Evolutionary conservation across 306 rosid species (phyloP), one percentile per base, ranked within the genome.

Genomic region (Ormosia semicastrata): DNA sequence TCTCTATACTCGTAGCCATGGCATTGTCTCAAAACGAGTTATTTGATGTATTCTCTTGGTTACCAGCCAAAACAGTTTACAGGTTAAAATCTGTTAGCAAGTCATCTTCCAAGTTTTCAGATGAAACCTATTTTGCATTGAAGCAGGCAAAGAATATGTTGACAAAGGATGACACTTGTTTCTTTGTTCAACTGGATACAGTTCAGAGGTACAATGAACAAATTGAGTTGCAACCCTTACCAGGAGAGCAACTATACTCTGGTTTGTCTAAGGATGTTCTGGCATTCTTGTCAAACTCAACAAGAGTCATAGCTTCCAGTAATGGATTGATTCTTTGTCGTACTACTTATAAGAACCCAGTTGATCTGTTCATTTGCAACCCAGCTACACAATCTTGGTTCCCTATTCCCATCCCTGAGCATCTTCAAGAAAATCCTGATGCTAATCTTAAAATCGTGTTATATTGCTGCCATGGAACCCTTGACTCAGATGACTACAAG

Each of bases 271-370:
- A 4, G 3, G 6, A 14, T 3, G 30, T 58, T 36, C 4, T 24
- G 2, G 4, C n/a, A 2, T 50, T 64, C 9, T 10, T 63, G 0
- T 30, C 52, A 24, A 7, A 30, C 0, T 39, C 32, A 3, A 2
- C 7, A 0, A 40, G 47, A 50, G 49, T 81, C 0, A 1, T 81
- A 12, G 29, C 59, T 64, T 73, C 75, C 0, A 73, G 75, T 4
- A 73, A 81, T 32, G 80, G 80, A 0, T 30, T 73, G 9, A 11
- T 81, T 52, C 40, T 81, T 52, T 58, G 58, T 39, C 10, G 43
- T 8, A 52, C 4, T 0, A 13, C 18, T 18, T 40, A 3, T 0
- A 8, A 29, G 7, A 2, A 36, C 2, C 7, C 15, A 2, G 0
- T 0, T 2, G 32, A 81, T 2, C 5, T 72, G 0, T 57, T 74